Evolutionary conservation across 2,329 filamentous ascomycete genomes (phyloP).

Genomic region (Arachnopeziza araneosa): DNA sequence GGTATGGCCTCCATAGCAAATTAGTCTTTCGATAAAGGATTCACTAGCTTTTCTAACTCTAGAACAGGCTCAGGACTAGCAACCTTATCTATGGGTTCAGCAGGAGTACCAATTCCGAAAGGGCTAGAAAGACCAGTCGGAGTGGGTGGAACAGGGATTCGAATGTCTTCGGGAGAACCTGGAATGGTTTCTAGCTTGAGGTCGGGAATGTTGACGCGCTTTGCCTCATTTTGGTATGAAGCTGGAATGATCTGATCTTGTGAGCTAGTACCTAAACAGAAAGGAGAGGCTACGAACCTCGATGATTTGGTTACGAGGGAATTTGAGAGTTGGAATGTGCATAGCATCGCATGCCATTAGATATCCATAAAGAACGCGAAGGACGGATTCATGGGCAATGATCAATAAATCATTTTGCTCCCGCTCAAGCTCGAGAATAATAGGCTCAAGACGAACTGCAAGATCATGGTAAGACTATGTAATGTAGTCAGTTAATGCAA

Average conservation of each 20-base stretch:
- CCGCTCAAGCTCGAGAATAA: slow-evolving; percentile 93
- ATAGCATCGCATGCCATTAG: slow-evolving; percentile 96
- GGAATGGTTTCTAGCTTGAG: slow-evolving; percentile 62
- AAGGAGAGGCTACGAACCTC: slow-evolving; percentile 48
- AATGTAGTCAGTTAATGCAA: slow-evolving; percentile 7
- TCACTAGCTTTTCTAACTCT: not conserved
- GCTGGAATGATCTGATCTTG: slow-evolving; percentile 72
- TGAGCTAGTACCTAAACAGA: slow-evolving; percentile 1
- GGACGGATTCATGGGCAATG: slow-evolving; percentile 95
- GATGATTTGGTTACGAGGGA: slow-evolving; percentile 95
- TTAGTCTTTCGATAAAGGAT: not conserved
- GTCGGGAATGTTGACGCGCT: slow-evolving; percentile 77
- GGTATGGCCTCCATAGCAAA: not conserved
- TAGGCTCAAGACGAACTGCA: slow-evolving; percentile 94
- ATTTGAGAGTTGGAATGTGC: slow-evolving; percentile 88
- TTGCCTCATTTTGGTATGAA: slow-evolving; percentile 94
- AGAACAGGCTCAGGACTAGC: not conserved
- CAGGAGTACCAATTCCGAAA: slow-evolving; percentile 24
- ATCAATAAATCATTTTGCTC: slow-evolving; percentile 98
- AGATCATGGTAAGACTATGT: slow-evolving; percentile 91
- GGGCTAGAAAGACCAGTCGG: slow-evolving; percentile 40
- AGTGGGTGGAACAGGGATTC: slow-evolving; percentile 60
- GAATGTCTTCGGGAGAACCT: slow-evolving; percentile 73
- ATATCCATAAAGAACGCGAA: slow-evolving; percentile 94
- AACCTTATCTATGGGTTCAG: not conserved